These are phyloP conservation scores for Epichloe hybrida DNA, from an alignment of 2,329 filamentous ascomycete genomes.

Conservation along the genomic window DNA sequence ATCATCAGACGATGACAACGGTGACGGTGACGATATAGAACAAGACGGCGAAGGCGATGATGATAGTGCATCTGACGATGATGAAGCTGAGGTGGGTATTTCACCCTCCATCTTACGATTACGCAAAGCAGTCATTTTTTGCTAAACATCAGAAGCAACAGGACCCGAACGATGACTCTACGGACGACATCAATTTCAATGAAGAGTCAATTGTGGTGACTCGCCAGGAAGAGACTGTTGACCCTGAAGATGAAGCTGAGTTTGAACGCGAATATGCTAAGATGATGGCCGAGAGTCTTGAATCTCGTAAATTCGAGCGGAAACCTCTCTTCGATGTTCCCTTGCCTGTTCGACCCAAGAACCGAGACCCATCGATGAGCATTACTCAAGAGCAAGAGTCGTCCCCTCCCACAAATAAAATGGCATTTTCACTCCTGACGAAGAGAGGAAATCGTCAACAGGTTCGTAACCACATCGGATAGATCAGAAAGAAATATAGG, in stretches of 20 bases:
- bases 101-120: background rate
- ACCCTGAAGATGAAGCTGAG: slow-evolving; percentile 89
- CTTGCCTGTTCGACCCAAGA: slow-evolving; percentile 68
- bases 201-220: slow-evolving; percentile 90
- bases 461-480: slow-evolving; percentile 28
- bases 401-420: slow-evolving; percentile 37
- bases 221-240: slow-evolving; percentile 75
- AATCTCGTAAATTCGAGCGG: slow-evolving; percentile 90
- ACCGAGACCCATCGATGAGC: slow-evolving; percentile 39
- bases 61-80: slow-evolving; percentile 44
- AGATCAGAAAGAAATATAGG: background rate
- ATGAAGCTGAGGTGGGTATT: slow-evolving; percentile 40
- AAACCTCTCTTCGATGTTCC: slow-evolving; percentile 95
- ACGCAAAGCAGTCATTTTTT: background rate
- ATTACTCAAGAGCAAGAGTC: slow-evolving; percentile 15
- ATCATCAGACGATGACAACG: slow-evolving; percentile 65
- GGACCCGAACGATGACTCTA: slow-evolving; percentile 36
- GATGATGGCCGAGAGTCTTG: slow-evolving; percentile 94
- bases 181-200: slow-evolving; percentile 51
- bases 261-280: slow-evolving; percentile 97
- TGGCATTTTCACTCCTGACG: slow-evolving; percentile 93
- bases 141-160: slow-evolving; percentile 13
- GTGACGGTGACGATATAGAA: slow-evolving; percentile 52
- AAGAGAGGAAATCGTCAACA: slow-evolving; percentile 94
- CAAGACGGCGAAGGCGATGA: slow-evolving; percentile 47